These are phyloP conservation scores for Nicotiana tabacum DNA, from an alignment of 257 asterid genomes.

Conservation along the genomic window DNA sequence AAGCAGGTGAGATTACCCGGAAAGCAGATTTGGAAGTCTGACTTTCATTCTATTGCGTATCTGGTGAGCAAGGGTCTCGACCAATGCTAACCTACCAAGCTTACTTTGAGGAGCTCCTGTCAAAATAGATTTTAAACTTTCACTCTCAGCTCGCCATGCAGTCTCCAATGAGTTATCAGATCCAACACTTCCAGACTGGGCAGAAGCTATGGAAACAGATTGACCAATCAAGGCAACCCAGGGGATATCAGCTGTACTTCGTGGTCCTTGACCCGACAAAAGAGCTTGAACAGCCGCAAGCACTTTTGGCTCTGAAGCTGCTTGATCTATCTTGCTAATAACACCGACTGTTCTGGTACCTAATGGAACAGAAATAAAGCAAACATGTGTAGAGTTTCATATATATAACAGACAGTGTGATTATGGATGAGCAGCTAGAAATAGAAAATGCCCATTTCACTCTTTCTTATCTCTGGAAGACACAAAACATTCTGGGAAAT, in stretches of 20 bases:
- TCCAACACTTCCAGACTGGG: slow-evolving; percentile 77
- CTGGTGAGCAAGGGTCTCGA: slow-evolving; percentile 90
- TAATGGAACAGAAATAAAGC: slow-evolving; percentile 19
- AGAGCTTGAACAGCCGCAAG: slow-evolving; percentile 98
- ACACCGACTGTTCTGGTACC: slow-evolving; percentile 95
- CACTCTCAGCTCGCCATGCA: slow-evolving; percentile 95
- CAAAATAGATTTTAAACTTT: slow-evolving; percentile 79
- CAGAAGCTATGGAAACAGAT: slow-evolving; percentile 86
- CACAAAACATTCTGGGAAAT: slow-evolving; percentile 15
- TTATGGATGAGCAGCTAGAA: slow-evolving; percentile 1
- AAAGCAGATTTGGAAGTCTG: slow-evolving; percentile 86
- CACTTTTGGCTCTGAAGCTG: slow-evolving; percentile 77
- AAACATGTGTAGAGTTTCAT: neutral
- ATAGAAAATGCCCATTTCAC: slow-evolving; percentile 5
- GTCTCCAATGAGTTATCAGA: slow-evolving; percentile 84
- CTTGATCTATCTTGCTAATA: slow-evolving; percentile 89
- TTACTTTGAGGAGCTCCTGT: slow-evolving; percentile 89
- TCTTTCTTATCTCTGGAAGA: neutral
- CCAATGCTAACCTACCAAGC: slow-evolving; percentile 93
- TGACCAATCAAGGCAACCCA: slow-evolving; percentile 99
- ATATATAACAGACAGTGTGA: neutral
- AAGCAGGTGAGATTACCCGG: slow-evolving; percentile 52
- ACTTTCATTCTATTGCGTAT: slow-evolving; percentile 85
- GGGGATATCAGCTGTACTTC: slow-evolving; percentile 86
- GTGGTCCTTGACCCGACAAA: slow-evolving; percentile 83